These are phyloP conservation scores for Filosporella fistucella DNA, from an alignment of 495 filamentous ascomycete genomes.

Conservation along the genomic window DNA sequence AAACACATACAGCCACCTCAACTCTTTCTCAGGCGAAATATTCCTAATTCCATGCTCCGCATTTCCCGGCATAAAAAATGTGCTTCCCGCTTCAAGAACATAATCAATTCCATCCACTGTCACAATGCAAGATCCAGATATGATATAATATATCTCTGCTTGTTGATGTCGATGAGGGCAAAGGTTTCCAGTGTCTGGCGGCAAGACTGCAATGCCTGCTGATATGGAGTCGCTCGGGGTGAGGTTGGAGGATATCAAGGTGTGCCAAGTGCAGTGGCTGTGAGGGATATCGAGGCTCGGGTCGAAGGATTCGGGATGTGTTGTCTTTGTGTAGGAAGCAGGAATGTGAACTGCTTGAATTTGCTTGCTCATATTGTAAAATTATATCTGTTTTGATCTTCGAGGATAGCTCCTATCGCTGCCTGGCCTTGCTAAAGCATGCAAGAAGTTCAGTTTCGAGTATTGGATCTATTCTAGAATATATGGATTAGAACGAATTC, in stretches of 20 bases:
- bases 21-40: conserved; percentile 8
- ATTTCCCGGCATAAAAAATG: conserved; percentile 33
- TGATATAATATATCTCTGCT: conserved; percentile 35
- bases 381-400: too few relatives aligned
- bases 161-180: conserved; percentile 31
- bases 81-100: conserved; percentile 21
- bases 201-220: conserved; percentile 31
- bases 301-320: conserved; percentile 4
- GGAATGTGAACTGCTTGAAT: not conserved
- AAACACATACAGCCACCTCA: conserved; percentile 38
- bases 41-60: conserved; percentile 34
- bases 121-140: conserved; percentile 27
- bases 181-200: conserved; percentile 24
- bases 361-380: not conserved
- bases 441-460: too few relatives aligned
- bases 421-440: too few relatives aligned
- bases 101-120: conserved; percentile 27
- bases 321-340: not conserved
- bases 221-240: conserved; percentile 27
- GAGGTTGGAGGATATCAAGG: conserved; percentile 28
- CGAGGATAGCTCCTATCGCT: too few relatives aligned
- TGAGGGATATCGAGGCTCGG: not conserved
- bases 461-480: too few relatives aligned
- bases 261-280: conserved; percentile 31
- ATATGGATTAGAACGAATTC: too few relatives aligned